A percentile compares a stretch with the other conserved stretches of the same genome.
phyloP scores from a whole-genome alignment of 495 filamentous ascomycete species.

The Annulohypoxylon stygium region DNA sequence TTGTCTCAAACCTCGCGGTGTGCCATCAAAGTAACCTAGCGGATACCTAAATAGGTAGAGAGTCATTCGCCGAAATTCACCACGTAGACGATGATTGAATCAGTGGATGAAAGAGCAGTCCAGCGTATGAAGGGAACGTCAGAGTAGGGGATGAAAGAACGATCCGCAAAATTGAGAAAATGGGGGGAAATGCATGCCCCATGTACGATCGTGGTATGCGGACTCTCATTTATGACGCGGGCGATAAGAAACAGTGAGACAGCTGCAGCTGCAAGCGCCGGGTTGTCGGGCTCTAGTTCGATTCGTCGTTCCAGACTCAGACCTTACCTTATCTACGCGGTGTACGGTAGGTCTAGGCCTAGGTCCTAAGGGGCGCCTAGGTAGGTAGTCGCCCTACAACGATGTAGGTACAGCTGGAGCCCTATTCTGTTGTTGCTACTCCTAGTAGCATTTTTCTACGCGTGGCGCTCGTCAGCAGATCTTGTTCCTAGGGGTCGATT shows the following conservation, averaged over 20 bases:
- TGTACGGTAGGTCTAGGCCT: background rate
- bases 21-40: slow-evolving; percentile 1
- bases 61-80: background rate
- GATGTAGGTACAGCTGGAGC: slow-evolving; percentile 12
- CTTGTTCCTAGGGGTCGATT: slow-evolving; percentile 16
- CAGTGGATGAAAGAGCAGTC: background rate
- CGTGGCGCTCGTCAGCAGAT: slow-evolving; percentile 38
- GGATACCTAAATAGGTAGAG: background rate
- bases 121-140: background rate
- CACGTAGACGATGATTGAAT: background rate
- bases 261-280: slow-evolving; percentile 29
- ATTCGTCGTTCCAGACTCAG: slow-evolving; percentile 15
- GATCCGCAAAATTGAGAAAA: background rate
- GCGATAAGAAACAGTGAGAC: slow-evolving; percentile 33
- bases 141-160: slow-evolving; percentile 9
- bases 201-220: background rate
- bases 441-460: slow-evolving; percentile 8
- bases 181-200: no score
- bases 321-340: slow-evolving; percentile 27
- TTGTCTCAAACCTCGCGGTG: slow-evolving; percentile 22
- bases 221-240: slow-evolving; percentile 11
- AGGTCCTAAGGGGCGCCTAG: background rate
- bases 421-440: slow-evolving; percentile 7
- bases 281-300: slow-evolving; percentile 3
- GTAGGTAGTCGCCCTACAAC: background rate